Conservation (phyloP, 371 early-diverging fungal species). For the Smittium culicis region DNA sequence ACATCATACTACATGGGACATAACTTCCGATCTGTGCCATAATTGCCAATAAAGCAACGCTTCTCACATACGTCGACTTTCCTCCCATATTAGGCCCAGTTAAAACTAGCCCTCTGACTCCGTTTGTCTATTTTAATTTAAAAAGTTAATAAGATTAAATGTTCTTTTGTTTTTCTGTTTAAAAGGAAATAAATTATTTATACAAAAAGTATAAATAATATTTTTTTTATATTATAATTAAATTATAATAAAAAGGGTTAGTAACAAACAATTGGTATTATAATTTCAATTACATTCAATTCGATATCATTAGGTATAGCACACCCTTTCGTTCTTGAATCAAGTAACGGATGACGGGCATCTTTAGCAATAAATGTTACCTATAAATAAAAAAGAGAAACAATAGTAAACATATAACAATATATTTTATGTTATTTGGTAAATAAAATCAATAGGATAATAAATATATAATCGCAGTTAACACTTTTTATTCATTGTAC, state of each 20-base stretch:
- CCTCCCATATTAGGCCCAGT: slow-evolving; percentile 90
- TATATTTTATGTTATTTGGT: neutral
- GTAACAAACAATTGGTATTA: neutral
- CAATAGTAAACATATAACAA: too few species aligned
- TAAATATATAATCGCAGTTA: neutral
- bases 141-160: neutral
- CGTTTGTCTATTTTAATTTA: neutral
- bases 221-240: neutral
- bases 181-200: neutral
- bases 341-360: slow-evolving; percentile 51
- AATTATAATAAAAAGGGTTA: neutral
- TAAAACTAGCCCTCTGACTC: slow-evolving; percentile 36
- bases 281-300: slow-evolving; percentile 24
- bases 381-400: too few species aligned
- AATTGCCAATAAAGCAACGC: slow-evolving; percentile 56
- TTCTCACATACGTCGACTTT: slow-evolving; percentile 58
- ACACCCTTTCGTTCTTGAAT: slow-evolving; percentile 18
- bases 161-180: neutral
- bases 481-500: slow-evolving; percentile 16
- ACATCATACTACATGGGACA: slow-evolving; percentile 43
- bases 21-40: slow-evolving; percentile 76
- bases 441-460: neutral
- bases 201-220: neutral
- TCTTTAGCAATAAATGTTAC: slow-evolving; percentile 13
- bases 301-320: slow-evolving; percentile 60